Percentiles rank a stretch among this genome's conserved stretches.
These are phyloP conservation scores for Carpinus viminea DNA, from an alignment of 306 rosid genomes.

Conservation along the genomic window DNA sequence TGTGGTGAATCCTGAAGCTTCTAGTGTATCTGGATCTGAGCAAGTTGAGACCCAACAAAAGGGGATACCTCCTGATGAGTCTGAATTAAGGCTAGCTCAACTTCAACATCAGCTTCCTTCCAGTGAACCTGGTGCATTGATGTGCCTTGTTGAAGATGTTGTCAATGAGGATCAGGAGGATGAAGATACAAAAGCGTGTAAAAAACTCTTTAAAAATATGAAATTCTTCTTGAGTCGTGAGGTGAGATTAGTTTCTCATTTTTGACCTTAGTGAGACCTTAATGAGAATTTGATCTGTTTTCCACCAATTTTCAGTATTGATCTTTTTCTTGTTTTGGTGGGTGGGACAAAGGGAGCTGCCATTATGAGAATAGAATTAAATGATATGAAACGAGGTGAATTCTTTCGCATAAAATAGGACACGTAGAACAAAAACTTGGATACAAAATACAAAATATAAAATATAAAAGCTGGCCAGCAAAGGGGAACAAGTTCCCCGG, in stretches of 20 bases:
- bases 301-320: not conserved
- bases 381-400: not conserved
- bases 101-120: slow-evolving; percentile 92
- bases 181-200: slow-evolving; percentile 70
- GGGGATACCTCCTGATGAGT: slow-evolving; percentile 38
- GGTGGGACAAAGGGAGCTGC: not conserved
- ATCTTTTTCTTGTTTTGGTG: not conserved
- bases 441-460: not conserved
- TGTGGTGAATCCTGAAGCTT: slow-evolving; percentile 43
- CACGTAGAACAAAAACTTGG: not conserved
- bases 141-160: slow-evolving; percentile 72
- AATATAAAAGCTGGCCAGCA: not conserved
- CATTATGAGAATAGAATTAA: not conserved
- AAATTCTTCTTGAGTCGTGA: slow-evolving; percentile 90
- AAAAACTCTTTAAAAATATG: slow-evolving; percentile 70
- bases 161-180: slow-evolving; percentile 65
- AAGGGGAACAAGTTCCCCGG: not conserved
- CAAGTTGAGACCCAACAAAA: slow-evolving; percentile 40
- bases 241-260: slow-evolving; percentile 43
- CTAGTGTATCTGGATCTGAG: slow-evolving; percentile 45
- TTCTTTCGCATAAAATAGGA: not conserved
- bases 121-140: slow-evolving; percentile 84
- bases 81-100: slow-evolving; percentile 87
- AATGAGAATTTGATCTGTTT: not conserved
- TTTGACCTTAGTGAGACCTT: not conserved